Evolutionary conservation across 1,139 yeast species (phyloP).

Genomic region (Chernovozyma sophiae-reginae): DNA sequence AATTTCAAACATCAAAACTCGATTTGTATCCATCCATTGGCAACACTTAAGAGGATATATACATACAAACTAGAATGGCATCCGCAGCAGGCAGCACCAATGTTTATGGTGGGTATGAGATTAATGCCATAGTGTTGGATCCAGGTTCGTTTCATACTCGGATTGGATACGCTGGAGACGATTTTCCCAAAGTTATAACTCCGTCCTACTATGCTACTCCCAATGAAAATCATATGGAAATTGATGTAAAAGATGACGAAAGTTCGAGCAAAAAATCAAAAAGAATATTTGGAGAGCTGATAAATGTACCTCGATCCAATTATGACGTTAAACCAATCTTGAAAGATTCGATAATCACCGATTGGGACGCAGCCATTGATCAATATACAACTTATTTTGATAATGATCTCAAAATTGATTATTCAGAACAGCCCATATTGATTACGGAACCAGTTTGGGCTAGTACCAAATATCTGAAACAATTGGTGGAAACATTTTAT

Average conservation of each 20-base stretch:
- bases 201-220: slow-evolving; percentile 53
- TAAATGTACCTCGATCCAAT: slow-evolving; percentile 50
- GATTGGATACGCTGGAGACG: slow-evolving; percentile 93
- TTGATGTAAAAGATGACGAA: slow-evolving; percentile 2
- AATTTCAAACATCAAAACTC: no score
- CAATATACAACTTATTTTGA: slow-evolving; percentile 58
- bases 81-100: slow-evolving; percentile 5
- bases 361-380: slow-evolving; percentile 74
- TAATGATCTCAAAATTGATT: slow-evolving; percentile 45
- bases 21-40: no score
- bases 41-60: no score
- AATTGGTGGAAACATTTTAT: slow-evolving; percentile 69
- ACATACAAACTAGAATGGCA: slow-evolving; percentile 2
- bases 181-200: slow-evolving; percentile 71
- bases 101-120: slow-evolving; percentile 66
- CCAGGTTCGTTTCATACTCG: slow-evolving; percentile 84
- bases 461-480: slow-evolving; percentile 60
- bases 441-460: slow-evolving; percentile 90
- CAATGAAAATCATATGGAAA: slow-evolving; percentile 16
- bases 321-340: slow-evolving; percentile 56
- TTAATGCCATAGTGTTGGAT: slow-evolving; percentile 86
- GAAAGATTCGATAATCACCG: slow-evolving; percentile 55
- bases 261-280: neutral
- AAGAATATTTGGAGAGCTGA: slow-evolving; percentile 50
- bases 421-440: slow-evolving; percentile 69